Evolutionary conservation across 2,329 filamentous ascomycete genomes (phyloP).

Genomic region (Pestalotiopsis sp.): DNA sequence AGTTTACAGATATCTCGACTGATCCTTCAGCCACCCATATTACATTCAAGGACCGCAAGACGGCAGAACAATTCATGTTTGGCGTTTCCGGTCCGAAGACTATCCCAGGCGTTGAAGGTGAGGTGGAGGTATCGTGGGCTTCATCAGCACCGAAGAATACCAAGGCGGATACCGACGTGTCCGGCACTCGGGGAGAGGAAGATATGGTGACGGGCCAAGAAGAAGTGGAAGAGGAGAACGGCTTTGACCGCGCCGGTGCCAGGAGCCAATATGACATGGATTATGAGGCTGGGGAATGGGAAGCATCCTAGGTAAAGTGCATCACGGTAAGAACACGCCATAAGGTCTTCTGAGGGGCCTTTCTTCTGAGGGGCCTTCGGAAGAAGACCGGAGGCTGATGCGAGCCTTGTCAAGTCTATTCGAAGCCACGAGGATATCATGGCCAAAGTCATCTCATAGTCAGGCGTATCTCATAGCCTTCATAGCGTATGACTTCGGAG

Average conservation of each 20-base stretch:
- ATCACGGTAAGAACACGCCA: background rate
- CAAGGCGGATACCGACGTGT: constrained; percentile 21
- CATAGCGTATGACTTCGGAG: no score
- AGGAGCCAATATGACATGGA: constrained; percentile 36
- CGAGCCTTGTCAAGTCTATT: no score
- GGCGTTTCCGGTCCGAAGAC: constrained; percentile 50
- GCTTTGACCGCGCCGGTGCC: constrained; percentile 18
- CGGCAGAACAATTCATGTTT: constrained; percentile 72
- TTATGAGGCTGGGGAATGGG: constrained; percentile 33
- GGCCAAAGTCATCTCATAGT: no score
- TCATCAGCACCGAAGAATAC: constrained; percentile 29
- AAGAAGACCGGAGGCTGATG: background rate
- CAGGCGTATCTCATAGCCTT: no score
- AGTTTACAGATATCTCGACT: constrained; percentile 61
- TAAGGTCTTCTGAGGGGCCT: no score
- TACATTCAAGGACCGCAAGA: constrained; percentile 68
- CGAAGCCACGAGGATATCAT: no score
- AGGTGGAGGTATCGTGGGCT: constrained; percentile 69
- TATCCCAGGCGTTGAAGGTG: constrained; percentile 64
- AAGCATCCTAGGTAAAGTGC: constrained; percentile 17
- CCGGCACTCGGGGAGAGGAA: constrained; percentile 26
- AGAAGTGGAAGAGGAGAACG: constrained; percentile 16
- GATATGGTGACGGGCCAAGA: constrained; percentile 20
- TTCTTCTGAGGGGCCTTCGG: background rate
- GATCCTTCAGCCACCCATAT: constrained; percentile 53